phyloP scores from a whole-genome alignment of 225 moss, liverwort and hornwort genomes.

The Polytrichum commune region DNA sequence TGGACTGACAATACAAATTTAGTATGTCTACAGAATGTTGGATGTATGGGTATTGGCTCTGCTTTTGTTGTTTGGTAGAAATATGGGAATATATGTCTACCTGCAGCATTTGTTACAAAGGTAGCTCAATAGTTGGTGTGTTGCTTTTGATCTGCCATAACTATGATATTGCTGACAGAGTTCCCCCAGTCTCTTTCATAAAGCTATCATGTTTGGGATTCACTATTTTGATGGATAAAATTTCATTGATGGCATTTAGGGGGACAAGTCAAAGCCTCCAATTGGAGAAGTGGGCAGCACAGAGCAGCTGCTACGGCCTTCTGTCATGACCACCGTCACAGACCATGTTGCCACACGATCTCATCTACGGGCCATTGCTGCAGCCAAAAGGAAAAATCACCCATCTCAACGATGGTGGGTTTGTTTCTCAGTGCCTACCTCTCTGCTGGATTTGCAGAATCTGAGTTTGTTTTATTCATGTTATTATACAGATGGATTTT shows the following conservation, averaged over 20 bases:
- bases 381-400: conserved; percentile 82
- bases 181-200: too few relatives aligned
- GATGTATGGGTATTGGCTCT: too few relatives aligned
- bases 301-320: conserved; percentile 82
- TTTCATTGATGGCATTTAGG: conserved; percentile 24
- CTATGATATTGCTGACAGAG: too few relatives aligned
- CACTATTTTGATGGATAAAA: not conserved
- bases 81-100: too few relatives aligned
- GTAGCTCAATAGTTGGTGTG: too few relatives aligned
- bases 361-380: conserved; percentile 95
- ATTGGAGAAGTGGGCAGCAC: conserved; percentile 58
- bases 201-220: not conserved
- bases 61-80: too few relatives aligned
- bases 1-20: too few relatives aligned
- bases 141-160: too few relatives aligned
- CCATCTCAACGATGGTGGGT: conserved; percentile 78
- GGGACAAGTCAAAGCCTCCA: conserved; percentile 39
- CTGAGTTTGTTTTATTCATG: not conserved
- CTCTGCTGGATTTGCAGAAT: not conserved
- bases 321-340: conserved; percentile 72
- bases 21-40: too few relatives aligned
- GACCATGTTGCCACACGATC: conserved; percentile 80
- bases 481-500: too few relatives aligned
- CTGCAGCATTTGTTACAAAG: too few relatives aligned
- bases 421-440: not conserved